Percentiles rank a stretch among this genome's conserved stretches.
Evolutionary conservation across 148 eudicot species (phyloP).

Genomic region (Rhododendron kiyosumense): DNA sequence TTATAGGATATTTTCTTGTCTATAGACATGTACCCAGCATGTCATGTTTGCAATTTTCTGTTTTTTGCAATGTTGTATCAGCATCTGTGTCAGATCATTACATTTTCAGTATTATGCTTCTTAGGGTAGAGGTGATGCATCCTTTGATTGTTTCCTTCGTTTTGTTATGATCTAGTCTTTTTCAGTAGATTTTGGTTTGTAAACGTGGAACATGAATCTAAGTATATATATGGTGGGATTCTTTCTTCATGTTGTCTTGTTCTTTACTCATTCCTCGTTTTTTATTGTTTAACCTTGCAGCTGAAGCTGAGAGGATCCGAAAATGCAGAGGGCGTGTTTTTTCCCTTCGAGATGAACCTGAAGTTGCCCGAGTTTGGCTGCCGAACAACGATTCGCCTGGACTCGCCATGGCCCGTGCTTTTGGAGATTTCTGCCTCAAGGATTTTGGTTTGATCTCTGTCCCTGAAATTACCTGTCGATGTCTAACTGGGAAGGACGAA

Average conservation of each 20-base stretch:
- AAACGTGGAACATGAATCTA: background rate
- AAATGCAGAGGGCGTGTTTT: conserved; percentile 85
- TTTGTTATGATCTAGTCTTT: background rate
- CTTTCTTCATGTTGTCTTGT: background rate
- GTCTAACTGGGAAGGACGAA: conserved; percentile 71
- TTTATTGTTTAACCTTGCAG: conserved; percentile 26
- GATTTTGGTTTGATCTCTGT: conserved; percentile 83
- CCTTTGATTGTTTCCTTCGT: background rate
- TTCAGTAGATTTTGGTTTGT: background rate
- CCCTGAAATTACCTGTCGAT: conserved; percentile 63
- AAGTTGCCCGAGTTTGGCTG: conserved; percentile 88
- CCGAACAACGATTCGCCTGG: conserved; percentile 84
- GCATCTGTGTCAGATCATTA: background rate
- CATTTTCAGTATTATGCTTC: background rate
- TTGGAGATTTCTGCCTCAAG: conserved; percentile 93
- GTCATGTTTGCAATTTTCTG: background rate
- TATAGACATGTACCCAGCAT: background rate
- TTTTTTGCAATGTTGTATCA: background rate
- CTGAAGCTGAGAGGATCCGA: conserved; percentile 79
- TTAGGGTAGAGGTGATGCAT: background rate
- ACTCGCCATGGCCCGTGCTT: conserved; percentile 95
- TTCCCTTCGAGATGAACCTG: conserved; percentile 86
- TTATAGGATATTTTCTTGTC: background rate
- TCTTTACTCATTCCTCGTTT: background rate
- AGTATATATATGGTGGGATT: too few relatives aligned